These are phyloP conservation scores for Allium sativum DNA, from an alignment of 106 monocot species.

Conservation along the genomic window DNA sequence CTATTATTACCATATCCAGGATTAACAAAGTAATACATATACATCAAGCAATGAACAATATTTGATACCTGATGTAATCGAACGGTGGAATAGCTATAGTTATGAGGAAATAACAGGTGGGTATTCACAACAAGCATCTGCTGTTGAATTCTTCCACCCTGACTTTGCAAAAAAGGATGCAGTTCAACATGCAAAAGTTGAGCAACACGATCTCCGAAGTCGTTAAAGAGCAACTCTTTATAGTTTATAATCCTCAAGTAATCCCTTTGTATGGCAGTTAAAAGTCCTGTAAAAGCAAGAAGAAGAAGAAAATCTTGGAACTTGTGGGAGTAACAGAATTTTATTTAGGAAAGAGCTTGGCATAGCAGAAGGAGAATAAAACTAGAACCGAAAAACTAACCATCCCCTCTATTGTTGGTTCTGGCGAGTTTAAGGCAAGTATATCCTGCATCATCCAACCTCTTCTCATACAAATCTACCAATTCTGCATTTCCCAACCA, in stretches of 20 bases:
- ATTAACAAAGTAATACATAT: background rate
- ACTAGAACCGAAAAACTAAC: conserved; percentile 14
- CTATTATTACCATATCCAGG: conserved; percentile 19
- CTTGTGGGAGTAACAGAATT: background rate
- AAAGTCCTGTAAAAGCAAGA: conserved; percentile 46
- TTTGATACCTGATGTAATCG: conserved; percentile 75
- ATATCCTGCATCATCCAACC: conserved; percentile 49
- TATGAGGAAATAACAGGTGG: conserved; percentile 93
- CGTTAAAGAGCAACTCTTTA: conserved; percentile 75
- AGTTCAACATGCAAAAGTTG: conserved; percentile 91
- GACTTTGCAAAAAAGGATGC: conserved; percentile 43
- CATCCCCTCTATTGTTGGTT: conserved; percentile 69
- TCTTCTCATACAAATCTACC: conserved; percentile 53
- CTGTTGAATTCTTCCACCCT: conserved; percentile 33
- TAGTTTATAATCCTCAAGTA: conserved; percentile 70
- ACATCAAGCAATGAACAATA: background rate
- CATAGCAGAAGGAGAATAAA: background rate
- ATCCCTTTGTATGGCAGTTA: conserved; percentile 77
- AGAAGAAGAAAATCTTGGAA: conserved; percentile 16
- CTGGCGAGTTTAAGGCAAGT: conserved; percentile 41
- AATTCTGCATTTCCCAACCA: conserved; percentile 68
- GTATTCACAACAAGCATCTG: conserved; percentile 93
- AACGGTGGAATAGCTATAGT: conserved; percentile 57
- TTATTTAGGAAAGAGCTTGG: too few species aligned
- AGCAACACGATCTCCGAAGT: conserved; percentile 93